phyloP scores from a whole-genome alignment of 2,329 filamentous ascomycete species.

The Venturia pyrina region DNA sequence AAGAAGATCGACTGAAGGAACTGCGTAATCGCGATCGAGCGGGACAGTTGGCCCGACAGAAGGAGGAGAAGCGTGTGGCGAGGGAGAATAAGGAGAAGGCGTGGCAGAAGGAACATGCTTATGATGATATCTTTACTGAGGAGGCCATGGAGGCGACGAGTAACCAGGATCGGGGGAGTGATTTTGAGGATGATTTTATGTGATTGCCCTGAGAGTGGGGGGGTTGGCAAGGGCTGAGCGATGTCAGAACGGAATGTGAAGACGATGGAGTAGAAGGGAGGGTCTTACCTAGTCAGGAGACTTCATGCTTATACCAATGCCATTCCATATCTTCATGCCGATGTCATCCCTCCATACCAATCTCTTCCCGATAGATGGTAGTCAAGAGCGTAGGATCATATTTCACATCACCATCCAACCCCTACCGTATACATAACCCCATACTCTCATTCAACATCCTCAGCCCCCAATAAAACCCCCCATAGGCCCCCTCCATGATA shows the following conservation, averaged over 20 bases:
- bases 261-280: neutral
- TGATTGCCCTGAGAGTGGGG: constrained; percentile 13
- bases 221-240: neutral
- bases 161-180: constrained; percentile 72
- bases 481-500: constrained; percentile 1
- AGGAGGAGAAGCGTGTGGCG: constrained; percentile 61
- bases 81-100: constrained; percentile 83
- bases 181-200: constrained; percentile 93
- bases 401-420: neutral
- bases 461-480: constrained; percentile 46
- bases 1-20: constrained; percentile 63
- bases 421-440: constrained; percentile 43
- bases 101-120: constrained; percentile 95
- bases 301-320: neutral
- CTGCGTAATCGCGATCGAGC: constrained; percentile 63
- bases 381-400: neutral
- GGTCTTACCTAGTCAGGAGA: neutral
- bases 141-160: constrained; percentile 67
- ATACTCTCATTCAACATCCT: constrained; percentile 66
- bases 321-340: neutral
- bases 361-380: neutral
- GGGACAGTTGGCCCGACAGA: constrained; percentile 55
- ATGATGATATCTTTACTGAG: constrained; percentile 82
- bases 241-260: neutral
- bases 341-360: neutral